Base-by-base conservation (phyloP, 2,329 filamentous ascomycete genomes). In the Xylariaceae sp. region DNA sequence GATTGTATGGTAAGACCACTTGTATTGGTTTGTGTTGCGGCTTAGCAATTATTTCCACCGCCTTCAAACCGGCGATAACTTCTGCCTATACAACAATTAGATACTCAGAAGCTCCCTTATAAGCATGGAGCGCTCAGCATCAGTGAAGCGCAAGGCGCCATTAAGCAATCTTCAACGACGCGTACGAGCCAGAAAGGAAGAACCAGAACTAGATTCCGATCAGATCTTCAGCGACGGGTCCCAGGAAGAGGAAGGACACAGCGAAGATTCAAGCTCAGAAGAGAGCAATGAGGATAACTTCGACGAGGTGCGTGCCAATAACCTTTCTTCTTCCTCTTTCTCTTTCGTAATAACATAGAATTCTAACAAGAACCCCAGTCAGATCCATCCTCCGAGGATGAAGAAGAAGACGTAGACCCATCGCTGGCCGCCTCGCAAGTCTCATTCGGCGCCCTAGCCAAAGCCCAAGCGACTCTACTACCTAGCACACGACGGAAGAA, bases 371-470 rank as follows among this genome's bases (percentile, higher is more conserved):
- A 32, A 23, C 7, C 44, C 7, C 29, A 65, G 66, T 63, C 63
- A 48, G 61, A 61, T 46, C 64, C 63, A 16, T 57, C 53, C 52
- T 68, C 65, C 19, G 72, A 77, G 21, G 71, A 73, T 40, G 73
- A 77, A 20, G 67, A 72, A 14, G 67, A 72, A 41, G 67, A 65
- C 69, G 65, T 68, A n/a, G 62, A 65, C 49, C 67, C 75, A 5
- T 73, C 72, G 18, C 71, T 81, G 53, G 79, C 81, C 56, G 74
- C 80, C 44, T 77, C 83, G 7, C 79, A 81, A 58, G 85, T 97
- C 62, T 95, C 92, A 20, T 97, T 98, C 68, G 93, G 92, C 60
- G 90, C 90, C n/a, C 80, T 97, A 41, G 91, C 90, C 62, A 90
- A 91, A 78, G 93, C 92, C 1, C 91, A 96, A 76, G 87, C 87